Conservation (phyloP, 345 rosid genomes). For the Populus pruinosa region DNA sequence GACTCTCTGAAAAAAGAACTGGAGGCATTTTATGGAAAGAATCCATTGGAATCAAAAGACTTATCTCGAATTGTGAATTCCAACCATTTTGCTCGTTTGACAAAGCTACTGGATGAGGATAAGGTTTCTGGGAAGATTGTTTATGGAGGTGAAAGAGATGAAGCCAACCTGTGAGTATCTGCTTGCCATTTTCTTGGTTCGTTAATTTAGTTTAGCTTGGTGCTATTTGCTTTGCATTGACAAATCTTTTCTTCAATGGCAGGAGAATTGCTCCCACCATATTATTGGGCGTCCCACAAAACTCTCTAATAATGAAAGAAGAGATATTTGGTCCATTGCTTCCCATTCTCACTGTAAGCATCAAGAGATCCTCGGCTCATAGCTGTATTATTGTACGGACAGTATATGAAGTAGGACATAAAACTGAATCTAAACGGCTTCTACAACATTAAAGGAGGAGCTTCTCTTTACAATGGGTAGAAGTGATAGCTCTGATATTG, state of each 20-base stretch:
- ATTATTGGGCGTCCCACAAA: constrained; percentile 73
- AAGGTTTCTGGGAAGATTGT: constrained; percentile 78
- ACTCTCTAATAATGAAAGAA: constrained; percentile 78
- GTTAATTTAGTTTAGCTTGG: neutral
- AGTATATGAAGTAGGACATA: neutral
- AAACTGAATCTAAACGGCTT: neutral
- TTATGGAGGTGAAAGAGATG: constrained; percentile 73
- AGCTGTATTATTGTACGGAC: neutral
- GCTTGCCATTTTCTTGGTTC: neutral
- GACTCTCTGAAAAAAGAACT: constrained; percentile 56
- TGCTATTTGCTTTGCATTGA: neutral
- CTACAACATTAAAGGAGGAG: neutral
- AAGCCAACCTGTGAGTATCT: constrained; percentile 61
- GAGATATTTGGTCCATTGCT: constrained; percentile 98
- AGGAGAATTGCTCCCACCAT: constrained; percentile 86
- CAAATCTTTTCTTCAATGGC: constrained; percentile 16
- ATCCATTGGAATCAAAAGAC: constrained; percentile 75
- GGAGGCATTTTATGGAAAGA: constrained; percentile 69
- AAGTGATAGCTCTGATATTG: neutral
- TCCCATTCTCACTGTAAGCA: constrained; percentile 66
- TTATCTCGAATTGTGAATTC: constrained; percentile 77
- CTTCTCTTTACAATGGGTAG: neutral
- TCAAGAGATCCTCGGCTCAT: neutral
- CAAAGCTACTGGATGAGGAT: constrained; percentile 77
- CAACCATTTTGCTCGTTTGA: constrained; percentile 70